Percentiles rank a stretch among this genome's conserved stretches.
phyloP scores from a whole-genome alignment of 306 rosid genomes.

The Rosa rugosa region DNA sequence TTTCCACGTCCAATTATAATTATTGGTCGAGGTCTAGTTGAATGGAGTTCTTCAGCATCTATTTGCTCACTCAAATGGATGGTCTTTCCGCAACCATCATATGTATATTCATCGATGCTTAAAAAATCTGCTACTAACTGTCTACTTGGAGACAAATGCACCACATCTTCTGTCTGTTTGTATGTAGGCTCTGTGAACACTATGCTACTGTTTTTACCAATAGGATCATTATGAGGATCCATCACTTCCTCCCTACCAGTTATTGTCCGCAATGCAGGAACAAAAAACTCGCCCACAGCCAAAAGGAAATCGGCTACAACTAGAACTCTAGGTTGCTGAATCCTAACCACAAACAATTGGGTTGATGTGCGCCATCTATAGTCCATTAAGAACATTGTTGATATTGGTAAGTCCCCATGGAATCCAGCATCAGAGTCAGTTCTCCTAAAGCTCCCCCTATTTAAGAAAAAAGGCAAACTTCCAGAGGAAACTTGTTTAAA shows the following conservation, averaged over 20 bases:
- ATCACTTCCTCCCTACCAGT: constrained; percentile 90
- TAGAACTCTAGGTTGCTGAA: constrained; percentile 96
- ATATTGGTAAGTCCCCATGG: constrained; percentile 60
- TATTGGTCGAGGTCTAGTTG: constrained; percentile 61
- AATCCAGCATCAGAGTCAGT: constrained; percentile 39
- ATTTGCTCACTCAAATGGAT: constrained; percentile 67
- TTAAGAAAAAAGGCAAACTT: constrained; percentile 49
- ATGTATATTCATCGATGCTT: constrained; percentile 74
- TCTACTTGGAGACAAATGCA: constrained; percentile 75
- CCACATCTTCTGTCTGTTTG: constrained; percentile 79
- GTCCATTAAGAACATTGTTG: constrained; percentile 94
- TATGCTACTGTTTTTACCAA: constrained; percentile 55
- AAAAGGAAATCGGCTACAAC: constrained; percentile 97
- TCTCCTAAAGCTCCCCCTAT: constrained; percentile 49
- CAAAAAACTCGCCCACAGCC: constrained; percentile 93
- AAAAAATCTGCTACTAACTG: constrained; percentile 76
- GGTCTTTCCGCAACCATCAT: constrained; percentile 92
- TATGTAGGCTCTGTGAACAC: constrained; percentile 63
- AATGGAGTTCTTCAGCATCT: constrained; percentile 53
- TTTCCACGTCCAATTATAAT: constrained; percentile 84
- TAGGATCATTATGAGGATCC: constrained; percentile 89
- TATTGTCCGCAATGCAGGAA: constrained; percentile 82
- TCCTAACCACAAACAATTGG: constrained; percentile 78
- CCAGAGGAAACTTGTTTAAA: constrained; percentile 62
- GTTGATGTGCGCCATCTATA: constrained; percentile 82